A percentile compares a stretch with the other conserved stretches of the same genome.
Conservation (phyloP, 148 eudicot genomes). For the Rhododendron mucronatum region DNA sequence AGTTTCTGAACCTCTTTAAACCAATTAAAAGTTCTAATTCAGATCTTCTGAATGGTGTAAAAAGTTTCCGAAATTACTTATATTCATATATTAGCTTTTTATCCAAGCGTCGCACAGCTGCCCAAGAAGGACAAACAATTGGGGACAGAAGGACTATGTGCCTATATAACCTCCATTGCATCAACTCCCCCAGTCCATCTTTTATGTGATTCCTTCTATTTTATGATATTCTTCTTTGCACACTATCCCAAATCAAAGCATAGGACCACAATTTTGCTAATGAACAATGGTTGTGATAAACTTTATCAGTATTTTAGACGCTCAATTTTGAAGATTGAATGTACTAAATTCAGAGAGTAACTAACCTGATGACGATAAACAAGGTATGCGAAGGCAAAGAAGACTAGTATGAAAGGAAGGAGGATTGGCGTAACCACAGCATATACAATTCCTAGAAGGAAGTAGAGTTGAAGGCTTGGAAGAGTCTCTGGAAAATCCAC, state of each 20-base stretch:
- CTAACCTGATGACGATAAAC: conserved; percentile 94
- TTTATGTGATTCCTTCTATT: neutral
- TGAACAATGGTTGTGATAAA: neutral
- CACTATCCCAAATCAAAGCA: neutral
- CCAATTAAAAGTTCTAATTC: neutral
- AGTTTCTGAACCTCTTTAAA: neutral
- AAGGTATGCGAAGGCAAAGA: conserved; percentile 83
- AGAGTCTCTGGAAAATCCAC: conserved; percentile 72
- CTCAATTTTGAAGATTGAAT: neutral
- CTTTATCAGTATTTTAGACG: neutral
- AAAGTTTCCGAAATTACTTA: neutral
- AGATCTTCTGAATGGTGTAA: neutral
- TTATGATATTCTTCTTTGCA: neutral
- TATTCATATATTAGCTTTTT: neutral
- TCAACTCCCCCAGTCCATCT: neutral
- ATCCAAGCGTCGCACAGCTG: neutral
- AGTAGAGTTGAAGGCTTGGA: conserved; percentile 84
- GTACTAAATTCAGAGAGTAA: neutral
- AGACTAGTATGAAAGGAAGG: conserved; percentile 80
- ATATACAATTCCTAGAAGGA: conserved; percentile 87
- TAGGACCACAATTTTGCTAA: neutral
- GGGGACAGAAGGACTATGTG: neutral
- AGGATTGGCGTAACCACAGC: conserved; percentile 88
- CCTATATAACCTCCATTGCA: neutral
- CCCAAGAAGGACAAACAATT: neutral